Evolutionary conservation across 495 filamentous ascomycete genomes (phyloP).

Genomic region (Podospora appendiculata): DNA sequence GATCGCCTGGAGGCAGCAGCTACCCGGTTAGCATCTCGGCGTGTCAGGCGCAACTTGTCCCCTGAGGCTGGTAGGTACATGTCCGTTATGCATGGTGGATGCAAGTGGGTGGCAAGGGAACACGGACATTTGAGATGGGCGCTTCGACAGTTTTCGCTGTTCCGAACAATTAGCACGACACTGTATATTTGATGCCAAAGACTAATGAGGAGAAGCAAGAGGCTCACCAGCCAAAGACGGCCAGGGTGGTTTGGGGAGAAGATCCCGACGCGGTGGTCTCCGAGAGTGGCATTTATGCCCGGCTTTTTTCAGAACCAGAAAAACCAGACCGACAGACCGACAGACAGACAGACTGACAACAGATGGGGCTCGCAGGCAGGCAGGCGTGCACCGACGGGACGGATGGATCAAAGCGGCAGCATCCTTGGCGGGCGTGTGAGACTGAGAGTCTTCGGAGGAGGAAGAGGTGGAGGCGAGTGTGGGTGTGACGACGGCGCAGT

Average conservation of each 20-base stretch:
- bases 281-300: conserved; percentile 1
- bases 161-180: conserved; percentile 1
- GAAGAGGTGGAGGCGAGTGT: no score
- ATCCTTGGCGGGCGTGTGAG: no score
- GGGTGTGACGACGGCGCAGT: background rate
- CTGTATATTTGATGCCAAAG: background rate
- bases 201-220: background rate
- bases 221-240: conserved; percentile 25
- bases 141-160: conserved; percentile 37
- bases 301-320: background rate
- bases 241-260: conserved; percentile 2
- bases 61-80: background rate
- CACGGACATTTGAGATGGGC: conserved; percentile 38
- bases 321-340: background rate
- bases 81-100: background rate
- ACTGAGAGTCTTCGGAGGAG: no score
- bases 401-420: no score
- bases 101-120: background rate
- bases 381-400: no score
- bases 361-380: background rate
- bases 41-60: background rate
- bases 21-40: background rate
- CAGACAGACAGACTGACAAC: background rate
- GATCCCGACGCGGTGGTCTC: background rate
- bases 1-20: conserved; percentile 28